phyloP scores from a whole-genome alignment of 2,329 filamentous ascomycete species.

The Aspergillus ochraceus region DNA sequence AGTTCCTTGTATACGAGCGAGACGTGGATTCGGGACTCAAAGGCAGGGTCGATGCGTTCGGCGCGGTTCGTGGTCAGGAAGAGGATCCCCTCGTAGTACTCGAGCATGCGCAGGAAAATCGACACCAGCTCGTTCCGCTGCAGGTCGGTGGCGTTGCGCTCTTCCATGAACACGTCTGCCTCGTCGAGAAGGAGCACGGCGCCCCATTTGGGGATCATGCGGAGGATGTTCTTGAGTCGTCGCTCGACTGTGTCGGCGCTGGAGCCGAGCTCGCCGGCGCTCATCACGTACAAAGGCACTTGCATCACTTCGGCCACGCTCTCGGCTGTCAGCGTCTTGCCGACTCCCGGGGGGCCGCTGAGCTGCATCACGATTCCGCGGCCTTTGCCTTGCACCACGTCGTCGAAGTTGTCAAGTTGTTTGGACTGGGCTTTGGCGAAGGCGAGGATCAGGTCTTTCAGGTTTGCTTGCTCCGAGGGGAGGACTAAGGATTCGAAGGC shows the following conservation, averaged over 20 bases:
- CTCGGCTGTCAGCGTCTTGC: conserved; percentile 56
- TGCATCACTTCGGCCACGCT: conserved; percentile 53
- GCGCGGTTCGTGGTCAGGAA: conserved; percentile 50
- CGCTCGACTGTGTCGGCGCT: conserved; percentile 44
- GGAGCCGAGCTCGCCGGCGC: conserved; percentile 50
- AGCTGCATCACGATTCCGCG: conserved; percentile 54
- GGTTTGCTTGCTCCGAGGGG: conserved; percentile 38
- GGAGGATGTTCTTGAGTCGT: conserved; percentile 47
- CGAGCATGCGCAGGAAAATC: conserved; percentile 32
- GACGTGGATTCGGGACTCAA: conserved; percentile 48
- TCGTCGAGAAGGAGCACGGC: conserved; percentile 55
- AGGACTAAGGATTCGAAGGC: conserved; percentile 53
- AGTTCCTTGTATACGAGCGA: conserved; percentile 42
- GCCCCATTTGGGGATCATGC: conserved; percentile 53
- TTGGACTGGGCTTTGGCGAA: conserved; percentile 46
- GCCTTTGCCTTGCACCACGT: conserved; percentile 55
- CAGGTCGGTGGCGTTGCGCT: conserved; percentile 41
- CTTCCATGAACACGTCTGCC: conserved; percentile 36
- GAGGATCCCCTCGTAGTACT: conserved; percentile 42
- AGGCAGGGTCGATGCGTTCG: conserved; percentile 45
- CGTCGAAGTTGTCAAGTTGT: conserved; percentile 45
- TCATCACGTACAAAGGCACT: conserved; percentile 52
- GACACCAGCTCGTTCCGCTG: conserved; percentile 49
- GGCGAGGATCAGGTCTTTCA: conserved; percentile 50
- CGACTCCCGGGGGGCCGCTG: conserved; percentile 53